Conservation (phyloP, 805 yeast genomes). For the Kuraishia piskuri region DNA sequence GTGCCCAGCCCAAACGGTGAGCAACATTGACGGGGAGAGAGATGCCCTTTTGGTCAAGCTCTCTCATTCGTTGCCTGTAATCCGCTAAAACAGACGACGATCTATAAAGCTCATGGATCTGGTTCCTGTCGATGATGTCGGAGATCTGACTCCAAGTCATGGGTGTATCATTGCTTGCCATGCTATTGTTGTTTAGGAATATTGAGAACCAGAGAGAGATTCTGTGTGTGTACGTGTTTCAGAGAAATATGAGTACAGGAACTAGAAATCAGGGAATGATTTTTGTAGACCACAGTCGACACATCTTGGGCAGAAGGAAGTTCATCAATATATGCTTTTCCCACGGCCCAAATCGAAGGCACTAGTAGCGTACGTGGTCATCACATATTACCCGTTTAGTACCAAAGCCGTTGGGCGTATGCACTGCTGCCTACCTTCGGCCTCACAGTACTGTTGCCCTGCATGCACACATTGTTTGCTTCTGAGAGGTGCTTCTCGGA, state of each 20-base stretch:
- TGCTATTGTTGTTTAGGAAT: neutral
- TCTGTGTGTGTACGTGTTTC: too few species aligned
- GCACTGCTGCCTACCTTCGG: neutral
- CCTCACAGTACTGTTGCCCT: neutral
- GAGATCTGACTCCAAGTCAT: constrained; percentile 38
- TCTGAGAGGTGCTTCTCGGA: neutral
- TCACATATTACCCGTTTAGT: neutral
- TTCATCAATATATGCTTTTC: neutral
- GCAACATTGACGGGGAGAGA: constrained; percentile 38
- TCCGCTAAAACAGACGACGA: constrained; percentile 30
- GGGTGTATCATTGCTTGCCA: constrained; percentile 15
- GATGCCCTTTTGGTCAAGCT: constrained; percentile 23
- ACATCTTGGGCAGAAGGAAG: too few species aligned
- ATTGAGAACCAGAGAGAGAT: too few species aligned
- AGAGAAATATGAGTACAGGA: neutral
- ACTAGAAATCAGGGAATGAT: too few species aligned
- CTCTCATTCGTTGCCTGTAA: constrained; percentile 38
- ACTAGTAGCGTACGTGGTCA: neutral
- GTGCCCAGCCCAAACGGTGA: constrained; percentile 8
- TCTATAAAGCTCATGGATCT: constrained; percentile 41
- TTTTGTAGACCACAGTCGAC: too few species aligned
- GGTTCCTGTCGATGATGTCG: constrained; percentile 28
- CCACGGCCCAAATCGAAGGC: neutral
- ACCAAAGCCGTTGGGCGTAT: neutral
- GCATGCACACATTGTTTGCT: neutral